A percentile compares a stretch with the other conserved stretches of the same genome.
Conservation (phyloP, 2,329 filamentous ascomycete genomes). For the Lachnellula hyalina region DNA sequence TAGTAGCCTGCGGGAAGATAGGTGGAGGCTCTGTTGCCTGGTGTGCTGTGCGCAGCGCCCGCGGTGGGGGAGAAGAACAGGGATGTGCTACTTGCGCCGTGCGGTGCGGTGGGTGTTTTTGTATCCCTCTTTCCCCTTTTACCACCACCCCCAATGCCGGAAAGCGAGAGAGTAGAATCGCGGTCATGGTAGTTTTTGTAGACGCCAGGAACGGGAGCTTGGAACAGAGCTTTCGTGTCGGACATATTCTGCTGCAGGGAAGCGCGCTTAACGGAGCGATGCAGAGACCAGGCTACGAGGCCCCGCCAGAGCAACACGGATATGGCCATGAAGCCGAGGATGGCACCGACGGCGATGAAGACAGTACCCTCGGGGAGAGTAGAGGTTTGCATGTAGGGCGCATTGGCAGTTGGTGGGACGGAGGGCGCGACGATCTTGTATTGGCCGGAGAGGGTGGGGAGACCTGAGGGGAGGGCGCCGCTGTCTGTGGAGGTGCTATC, state of each 20-base stretch:
- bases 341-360: conserved; percentile 89
- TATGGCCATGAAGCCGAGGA: conserved; percentile 75
- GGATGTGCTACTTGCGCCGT: conserved; percentile 17
- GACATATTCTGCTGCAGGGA: conserved; percentile 67
- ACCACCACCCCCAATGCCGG: conserved; percentile 22
- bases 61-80: conserved; percentile 97
- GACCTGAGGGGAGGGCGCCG: conserved; percentile 17
- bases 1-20: conserved; percentile 93
- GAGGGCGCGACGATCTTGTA: conserved; percentile 65
- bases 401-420: conserved; percentile 76
- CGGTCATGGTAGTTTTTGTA: conserved; percentile 58
- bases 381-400: conserved; percentile 89
- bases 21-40: conserved; percentile 62
- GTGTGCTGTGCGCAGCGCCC: conserved; percentile 48
- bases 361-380: conserved; percentile 85
- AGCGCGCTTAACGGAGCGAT: conserved; percentile 83
- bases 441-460: conserved; percentile 51
- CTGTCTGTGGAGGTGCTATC: conserved; percentile 5
- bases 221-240: conserved; percentile 65
- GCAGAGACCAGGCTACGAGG: conserved; percentile 83
- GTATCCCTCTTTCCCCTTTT: conserved; percentile 29
- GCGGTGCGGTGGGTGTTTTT: conserved; percentile 34
- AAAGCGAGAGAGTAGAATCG: conserved; percentile 31
- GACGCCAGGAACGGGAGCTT: conserved; percentile 47
- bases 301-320: conserved; percentile 84